Conservation (phyloP, 208 protist genomes). For the Angomonas ambiguus region DNA sequence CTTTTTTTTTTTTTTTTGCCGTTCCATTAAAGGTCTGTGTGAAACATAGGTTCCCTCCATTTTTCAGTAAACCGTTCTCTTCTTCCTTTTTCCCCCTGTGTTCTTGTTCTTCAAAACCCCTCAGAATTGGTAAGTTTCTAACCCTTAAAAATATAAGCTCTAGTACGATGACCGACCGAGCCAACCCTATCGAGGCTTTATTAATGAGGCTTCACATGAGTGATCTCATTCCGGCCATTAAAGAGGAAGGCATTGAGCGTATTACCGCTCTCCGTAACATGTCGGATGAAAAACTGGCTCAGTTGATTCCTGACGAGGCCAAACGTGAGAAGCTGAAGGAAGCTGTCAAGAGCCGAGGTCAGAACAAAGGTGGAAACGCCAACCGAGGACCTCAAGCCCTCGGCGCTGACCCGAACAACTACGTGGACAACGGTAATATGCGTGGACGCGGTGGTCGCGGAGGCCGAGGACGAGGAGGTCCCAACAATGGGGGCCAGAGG, state of each 20-base stretch:
- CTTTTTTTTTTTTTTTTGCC: conserved; percentile 10
- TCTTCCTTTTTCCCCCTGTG: neutral
- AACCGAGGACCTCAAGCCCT: conserved; percentile 9
- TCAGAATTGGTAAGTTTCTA: too few relatives aligned
- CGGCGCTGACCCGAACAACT: conserved; percentile 14
- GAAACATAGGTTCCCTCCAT: neutral
- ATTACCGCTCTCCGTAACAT: conserved; percentile 73
- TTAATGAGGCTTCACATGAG: conserved; percentile 59
- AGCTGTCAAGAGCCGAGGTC: conserved; percentile 67
- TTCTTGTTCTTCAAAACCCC: too few relatives aligned
- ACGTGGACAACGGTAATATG: conserved; percentile 19
- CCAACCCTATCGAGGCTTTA: neutral
- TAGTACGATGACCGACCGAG: neutral
- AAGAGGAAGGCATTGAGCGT: conserved; percentile 63
- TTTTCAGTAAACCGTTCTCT: neutral
- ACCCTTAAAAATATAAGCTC: too few relatives aligned
- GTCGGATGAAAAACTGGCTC: conserved; percentile 51
- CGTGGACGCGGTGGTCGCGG: conserved; percentile 31
- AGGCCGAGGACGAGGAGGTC: conserved; percentile 19
- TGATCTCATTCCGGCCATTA: conserved; percentile 65
- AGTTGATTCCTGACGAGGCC: conserved; percentile 68
- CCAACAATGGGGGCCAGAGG: neutral
- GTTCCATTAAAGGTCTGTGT: neutral
- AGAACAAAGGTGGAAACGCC: conserved; percentile 19
- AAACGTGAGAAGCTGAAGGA: conserved; percentile 60